Percentiles rank a stretch among this genome's conserved stretches.
Evolutionary conservation across 768 basidiomycete species (phyloP).

Genomic region (Boletus vermiculosoides): DNA sequence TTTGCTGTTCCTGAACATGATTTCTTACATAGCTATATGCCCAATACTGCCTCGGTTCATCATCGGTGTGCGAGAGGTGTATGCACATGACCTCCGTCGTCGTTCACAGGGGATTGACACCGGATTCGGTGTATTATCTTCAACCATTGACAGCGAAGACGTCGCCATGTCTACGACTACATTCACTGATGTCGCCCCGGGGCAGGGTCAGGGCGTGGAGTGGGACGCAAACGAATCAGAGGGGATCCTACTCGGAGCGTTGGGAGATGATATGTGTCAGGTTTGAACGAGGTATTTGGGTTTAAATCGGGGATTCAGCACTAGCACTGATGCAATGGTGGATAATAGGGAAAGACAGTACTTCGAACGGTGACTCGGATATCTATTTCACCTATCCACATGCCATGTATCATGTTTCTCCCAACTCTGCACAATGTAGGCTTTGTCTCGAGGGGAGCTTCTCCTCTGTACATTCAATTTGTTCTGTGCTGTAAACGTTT

Average conservation of each 20-base stretch:
- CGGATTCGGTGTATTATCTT: constrained; percentile 2
- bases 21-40: not conserved
- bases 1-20: not conserved
- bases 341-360: not conserved
- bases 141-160: too few relatives aligned
- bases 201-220: not conserved
- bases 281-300: too few relatives aligned
- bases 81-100: not conserved
- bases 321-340: too few relatives aligned
- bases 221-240: not conserved
- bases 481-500: too few relatives aligned
- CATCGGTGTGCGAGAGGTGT: constrained; percentile 5
- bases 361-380: not conserved
- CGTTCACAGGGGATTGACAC: not conserved
- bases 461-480: too few relatives aligned
- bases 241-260: not conserved
- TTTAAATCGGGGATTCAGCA: too few relatives aligned
- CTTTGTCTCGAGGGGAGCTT: not conserved
- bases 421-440: not conserved
- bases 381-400: not conserved
- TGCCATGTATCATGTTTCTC: not conserved
- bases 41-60: constrained; percentile 9
- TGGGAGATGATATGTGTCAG: too few relatives aligned
- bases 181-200: not conserved
- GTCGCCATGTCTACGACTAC: not conserved